These are phyloP conservation scores for Spathaspora passalidarum DNA, from an alignment of 805 yeast genomes.

Conservation along the genomic window DNA sequence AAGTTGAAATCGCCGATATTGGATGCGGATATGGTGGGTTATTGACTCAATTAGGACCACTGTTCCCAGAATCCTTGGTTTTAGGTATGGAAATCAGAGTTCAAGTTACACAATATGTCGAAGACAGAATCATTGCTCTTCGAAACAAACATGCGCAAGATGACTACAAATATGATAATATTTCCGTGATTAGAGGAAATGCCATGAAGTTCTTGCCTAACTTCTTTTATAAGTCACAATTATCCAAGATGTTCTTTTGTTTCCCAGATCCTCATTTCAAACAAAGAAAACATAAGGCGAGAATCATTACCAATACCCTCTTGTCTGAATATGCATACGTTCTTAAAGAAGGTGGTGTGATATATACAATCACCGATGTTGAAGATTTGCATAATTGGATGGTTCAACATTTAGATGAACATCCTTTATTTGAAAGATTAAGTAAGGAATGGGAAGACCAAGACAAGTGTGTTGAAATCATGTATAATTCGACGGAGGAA, in stretches of 20 bases:
- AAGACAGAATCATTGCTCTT: slow-evolving; percentile 88
- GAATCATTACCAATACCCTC: slow-evolving; percentile 88
- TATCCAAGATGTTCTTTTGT: slow-evolving; percentile 92
- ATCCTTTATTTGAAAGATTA: slow-evolving; percentile 86
- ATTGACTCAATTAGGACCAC: slow-evolving; percentile 72
- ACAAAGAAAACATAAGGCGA: slow-evolving; percentile 94
- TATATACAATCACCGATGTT: slow-evolving; percentile 96
- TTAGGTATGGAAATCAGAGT: slow-evolving; percentile 98
- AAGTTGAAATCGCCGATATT: slow-evolving; percentile 88
- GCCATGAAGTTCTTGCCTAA: slow-evolving; percentile 98
- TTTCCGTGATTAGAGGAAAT: slow-evolving; percentile 88
- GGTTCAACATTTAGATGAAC: slow-evolving; percentile 87
- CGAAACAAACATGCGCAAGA: slow-evolving; percentile 49
- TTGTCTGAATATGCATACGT: slow-evolving; percentile 91
- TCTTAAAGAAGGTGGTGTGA: slow-evolving; percentile 77
- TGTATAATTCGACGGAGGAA: slow-evolving; percentile 95
- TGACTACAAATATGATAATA: slow-evolving; percentile 63
- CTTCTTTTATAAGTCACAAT: slow-evolving; percentile 78
- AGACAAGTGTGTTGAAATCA: slow-evolving; percentile 80
- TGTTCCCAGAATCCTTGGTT: slow-evolving; percentile 68
- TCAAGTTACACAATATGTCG: slow-evolving; percentile 95
- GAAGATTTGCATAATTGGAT: slow-evolving; percentile 93
- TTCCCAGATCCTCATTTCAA: slow-evolving; percentile 99
- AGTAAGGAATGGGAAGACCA: slow-evolving; percentile 71
- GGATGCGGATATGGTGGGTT: slow-evolving; percentile 99